A percentile compares a stretch with the other conserved stretches of the same genome.
phyloP scores from a whole-genome alignment of 257 asterid species.

The Avicennia marina region DNA sequence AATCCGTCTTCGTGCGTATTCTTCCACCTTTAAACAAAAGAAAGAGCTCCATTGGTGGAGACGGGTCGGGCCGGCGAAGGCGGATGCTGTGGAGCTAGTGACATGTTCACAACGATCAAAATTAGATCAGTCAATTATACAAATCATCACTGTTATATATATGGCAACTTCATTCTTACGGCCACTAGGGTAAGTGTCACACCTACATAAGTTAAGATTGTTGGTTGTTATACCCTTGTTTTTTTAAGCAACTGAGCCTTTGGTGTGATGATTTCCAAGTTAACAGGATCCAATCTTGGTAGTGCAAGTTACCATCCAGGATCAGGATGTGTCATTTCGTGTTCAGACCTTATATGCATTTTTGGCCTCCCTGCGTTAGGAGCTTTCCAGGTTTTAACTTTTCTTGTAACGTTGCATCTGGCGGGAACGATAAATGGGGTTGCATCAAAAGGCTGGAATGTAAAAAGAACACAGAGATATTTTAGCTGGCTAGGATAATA shows the following conservation, averaged over 20 bases:
- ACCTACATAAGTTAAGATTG: neutral
- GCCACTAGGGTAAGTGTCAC: neutral
- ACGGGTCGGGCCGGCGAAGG: conserved; percentile 28
- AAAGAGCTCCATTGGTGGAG: neutral
- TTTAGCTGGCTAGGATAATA: conserved; percentile 21
- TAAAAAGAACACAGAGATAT: conserved; percentile 4
- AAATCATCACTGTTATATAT: neutral
- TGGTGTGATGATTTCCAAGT: conserved; percentile 36
- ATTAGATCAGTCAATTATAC: conserved; percentile 22
- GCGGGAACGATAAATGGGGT: conserved; percentile 9
- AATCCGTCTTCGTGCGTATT: neutral
- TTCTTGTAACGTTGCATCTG: conserved; percentile 18
- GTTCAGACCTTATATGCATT: neutral
- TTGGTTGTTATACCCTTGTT: neutral
- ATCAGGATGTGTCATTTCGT: neutral
- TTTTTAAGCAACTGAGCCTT: conserved; percentile 28
- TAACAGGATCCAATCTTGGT: conserved; percentile 18
- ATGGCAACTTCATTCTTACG: conserved; percentile 14
- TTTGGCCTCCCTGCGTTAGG: conserved; percentile 13
- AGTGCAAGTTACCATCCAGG: conserved; percentile 7
- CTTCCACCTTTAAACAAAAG: neutral
- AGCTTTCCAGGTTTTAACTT: conserved; percentile 19
- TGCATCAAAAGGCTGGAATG: conserved; percentile 17
- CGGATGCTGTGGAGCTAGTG: conserved; percentile 15
- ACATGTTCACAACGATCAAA: neutral